Percentiles rank a stretch among this genome's conserved stretches.
phyloP scores from a whole-genome alignment of 2,329 filamentous ascomycete genomes.

The Nothomitra cinnamomea region DNA sequence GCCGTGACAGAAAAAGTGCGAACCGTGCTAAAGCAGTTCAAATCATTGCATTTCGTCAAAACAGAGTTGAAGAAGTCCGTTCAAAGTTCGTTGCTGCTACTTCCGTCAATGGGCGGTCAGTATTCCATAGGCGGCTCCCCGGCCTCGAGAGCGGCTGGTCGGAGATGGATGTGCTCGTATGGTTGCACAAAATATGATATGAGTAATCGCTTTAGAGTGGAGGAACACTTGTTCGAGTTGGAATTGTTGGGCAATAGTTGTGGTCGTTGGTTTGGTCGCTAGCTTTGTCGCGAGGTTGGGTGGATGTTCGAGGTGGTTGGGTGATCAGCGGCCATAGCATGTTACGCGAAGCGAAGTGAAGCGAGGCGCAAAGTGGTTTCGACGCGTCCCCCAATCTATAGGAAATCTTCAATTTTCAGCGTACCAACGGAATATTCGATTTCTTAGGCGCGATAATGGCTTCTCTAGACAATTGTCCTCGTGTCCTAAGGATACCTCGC shows the following conservation, averaged over 20 bases:
- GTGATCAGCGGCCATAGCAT: neutral
- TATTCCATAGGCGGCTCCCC: neutral
- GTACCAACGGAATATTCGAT: too few species aligned
- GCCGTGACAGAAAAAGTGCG: neutral
- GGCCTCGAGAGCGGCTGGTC: neutral
- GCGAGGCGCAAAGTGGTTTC: too few species aligned
- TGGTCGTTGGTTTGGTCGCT: neutral
- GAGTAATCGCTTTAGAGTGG: neutral
- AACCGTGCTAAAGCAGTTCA: neutral
- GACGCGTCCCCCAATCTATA: too few species aligned
- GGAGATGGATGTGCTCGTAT: neutral
- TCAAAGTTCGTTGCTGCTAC: neutral
- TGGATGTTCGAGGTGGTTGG: too few species aligned
- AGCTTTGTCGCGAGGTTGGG: neutral
- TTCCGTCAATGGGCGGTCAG: neutral
- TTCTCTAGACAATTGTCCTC: neutral
- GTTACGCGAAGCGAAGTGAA: too few species aligned
- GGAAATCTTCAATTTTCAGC: too few species aligned
- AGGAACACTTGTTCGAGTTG: too few species aligned
- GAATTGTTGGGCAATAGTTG: too few species aligned
- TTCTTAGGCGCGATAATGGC: too few species aligned
- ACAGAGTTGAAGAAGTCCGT: neutral
- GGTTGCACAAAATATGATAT: neutral
- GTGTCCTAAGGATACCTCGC: slow-evolving; percentile 3
- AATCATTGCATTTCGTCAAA: slow-evolving; percentile 1